These are phyloP conservation scores for Anastatica hierochuntica DNA, from an alignment of 345 rosid genomes.

Conservation along the genomic window DNA sequence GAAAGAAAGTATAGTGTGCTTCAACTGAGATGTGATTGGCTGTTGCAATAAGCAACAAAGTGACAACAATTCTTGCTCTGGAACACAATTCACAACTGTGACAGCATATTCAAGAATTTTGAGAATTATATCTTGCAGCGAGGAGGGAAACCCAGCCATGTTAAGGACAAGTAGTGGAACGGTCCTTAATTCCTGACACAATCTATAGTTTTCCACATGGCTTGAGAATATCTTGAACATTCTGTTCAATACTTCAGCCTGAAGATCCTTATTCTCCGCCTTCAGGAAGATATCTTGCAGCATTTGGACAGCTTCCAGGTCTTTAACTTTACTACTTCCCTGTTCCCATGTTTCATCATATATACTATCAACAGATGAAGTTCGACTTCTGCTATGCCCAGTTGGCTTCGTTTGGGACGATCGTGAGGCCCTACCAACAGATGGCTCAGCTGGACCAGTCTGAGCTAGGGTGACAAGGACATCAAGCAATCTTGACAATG, in stretches of 20 bases:
- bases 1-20: conserved; percentile 89
- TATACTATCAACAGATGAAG: conserved; percentile 50
- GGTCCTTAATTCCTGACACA: conserved; percentile 89
- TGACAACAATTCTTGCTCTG: conserved; percentile 97
- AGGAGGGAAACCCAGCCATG: conserved; percentile 88
- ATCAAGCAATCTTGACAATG: conserved; percentile 89
- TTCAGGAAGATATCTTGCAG: conserved; percentile 93
- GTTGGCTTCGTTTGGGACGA: conserved; percentile 41
- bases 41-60: conserved; percentile 98
- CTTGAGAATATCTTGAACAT: conserved; percentile 97
- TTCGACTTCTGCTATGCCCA: conserved; percentile 54
- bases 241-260: conserved; percentile 95
- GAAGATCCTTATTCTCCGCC: conserved; percentile 71
- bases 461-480: conserved; percentile 83
- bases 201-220: conserved; percentile 84
- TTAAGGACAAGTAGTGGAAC: conserved; percentile 94
- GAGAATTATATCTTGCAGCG: conserved; percentile 87
- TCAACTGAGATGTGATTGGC: conserved; percentile 75
- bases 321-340: conserved; percentile 78
- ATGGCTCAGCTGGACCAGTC: conserved; percentile 67
- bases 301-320: conserved; percentile 99
- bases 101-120: conserved; percentile 99
- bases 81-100: conserved; percentile 95
- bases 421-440: conserved; percentile 44
- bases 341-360: conserved; percentile 75